Evolutionary conservation across 345 rosid species (phyloP).

Genomic region (Citrus medica): DNA sequence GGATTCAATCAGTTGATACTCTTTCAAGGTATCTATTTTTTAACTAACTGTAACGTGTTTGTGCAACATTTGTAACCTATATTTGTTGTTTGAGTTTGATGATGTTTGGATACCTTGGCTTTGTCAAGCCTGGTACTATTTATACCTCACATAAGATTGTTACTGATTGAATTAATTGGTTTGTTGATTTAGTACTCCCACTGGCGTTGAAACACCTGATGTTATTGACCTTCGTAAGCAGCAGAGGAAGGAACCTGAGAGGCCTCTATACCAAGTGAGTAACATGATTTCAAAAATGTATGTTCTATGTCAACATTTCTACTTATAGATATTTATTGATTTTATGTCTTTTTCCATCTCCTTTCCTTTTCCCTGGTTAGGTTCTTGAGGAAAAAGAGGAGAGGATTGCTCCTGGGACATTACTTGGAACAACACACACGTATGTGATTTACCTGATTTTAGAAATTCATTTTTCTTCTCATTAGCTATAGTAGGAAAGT

Average conservation of each 20-base stretch:
- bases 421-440: conserved; percentile 93
- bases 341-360: neutral
- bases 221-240: conserved; percentile 99
- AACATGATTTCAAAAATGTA: conserved; percentile 3
- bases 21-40: conserved; percentile 67
- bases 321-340: neutral
- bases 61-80: neutral
- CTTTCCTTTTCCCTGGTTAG: conserved; percentile 28
- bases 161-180: conserved; percentile 1
- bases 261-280: conserved; percentile 86
- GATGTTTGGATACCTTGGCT: neutral
- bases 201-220: conserved; percentile 99
- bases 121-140: neutral
- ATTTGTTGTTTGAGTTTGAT: neutral
- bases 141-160: neutral
- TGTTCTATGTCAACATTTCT: neutral
- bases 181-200: conserved; percentile 68
- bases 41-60: neutral
- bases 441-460: conserved; percentile 23
- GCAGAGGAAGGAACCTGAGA: conserved; percentile 97
- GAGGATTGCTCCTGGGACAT: conserved; percentile 76
- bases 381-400: conserved; percentile 90
- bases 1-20: conserved; percentile 89
- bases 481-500: neutral
- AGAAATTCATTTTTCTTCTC: neutral